phyloP scores from a whole-genome alignment of 768 basidiomycete species.

The Mycena olivaceomarginata region DNA sequence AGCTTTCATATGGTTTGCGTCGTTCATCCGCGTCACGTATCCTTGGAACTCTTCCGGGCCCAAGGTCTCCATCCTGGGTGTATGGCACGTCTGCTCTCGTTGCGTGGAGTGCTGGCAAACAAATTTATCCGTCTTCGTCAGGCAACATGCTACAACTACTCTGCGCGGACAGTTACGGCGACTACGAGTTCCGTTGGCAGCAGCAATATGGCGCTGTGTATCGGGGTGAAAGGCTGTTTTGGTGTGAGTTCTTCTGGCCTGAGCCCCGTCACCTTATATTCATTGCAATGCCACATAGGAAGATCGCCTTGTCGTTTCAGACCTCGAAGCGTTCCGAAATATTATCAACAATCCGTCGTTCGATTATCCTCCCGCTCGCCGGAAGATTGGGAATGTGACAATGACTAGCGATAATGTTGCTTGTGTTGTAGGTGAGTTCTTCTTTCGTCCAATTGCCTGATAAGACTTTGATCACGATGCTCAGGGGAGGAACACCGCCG shows the following conservation, averaged over 20 bases:
- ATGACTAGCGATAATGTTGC: conserved; percentile 10
- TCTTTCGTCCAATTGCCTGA: conserved; percentile 12
- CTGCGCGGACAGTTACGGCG: conserved; percentile 18
- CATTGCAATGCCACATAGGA: conserved; percentile 12
- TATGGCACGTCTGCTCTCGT: conserved; percentile 26
- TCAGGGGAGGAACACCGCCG: conserved; percentile 24
- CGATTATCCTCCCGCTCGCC: conserved; percentile 16
- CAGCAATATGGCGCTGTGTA: conserved; percentile 23
- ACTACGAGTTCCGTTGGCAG: conserved; percentile 27
- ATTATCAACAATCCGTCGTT: conserved; percentile 26
- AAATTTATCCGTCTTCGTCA: conserved; percentile 26
- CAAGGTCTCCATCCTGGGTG: conserved; percentile 25
- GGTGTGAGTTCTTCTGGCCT: conserved; percentile 17
- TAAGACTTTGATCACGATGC: conserved; percentile 14
- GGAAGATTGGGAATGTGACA: conserved; percentile 13
- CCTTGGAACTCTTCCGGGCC: conserved; percentile 28
- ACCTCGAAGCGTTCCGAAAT: conserved; percentile 19
- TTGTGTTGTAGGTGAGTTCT: conserved; percentile 10
- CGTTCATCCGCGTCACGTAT: conserved; percentile 31
- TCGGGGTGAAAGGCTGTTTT: conserved; percentile 30
- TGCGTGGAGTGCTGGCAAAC: conserved; percentile 19
- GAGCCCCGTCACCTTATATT: conserved; percentile 7
- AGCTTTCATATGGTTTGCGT: conserved; percentile 30
- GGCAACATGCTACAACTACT: conserved; percentile 20
- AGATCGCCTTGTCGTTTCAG: conserved; percentile 28